Conservation (phyloP, 2,329 filamentous ascomycete genomes). For the Pseudogymnoascus sp. region DNA sequence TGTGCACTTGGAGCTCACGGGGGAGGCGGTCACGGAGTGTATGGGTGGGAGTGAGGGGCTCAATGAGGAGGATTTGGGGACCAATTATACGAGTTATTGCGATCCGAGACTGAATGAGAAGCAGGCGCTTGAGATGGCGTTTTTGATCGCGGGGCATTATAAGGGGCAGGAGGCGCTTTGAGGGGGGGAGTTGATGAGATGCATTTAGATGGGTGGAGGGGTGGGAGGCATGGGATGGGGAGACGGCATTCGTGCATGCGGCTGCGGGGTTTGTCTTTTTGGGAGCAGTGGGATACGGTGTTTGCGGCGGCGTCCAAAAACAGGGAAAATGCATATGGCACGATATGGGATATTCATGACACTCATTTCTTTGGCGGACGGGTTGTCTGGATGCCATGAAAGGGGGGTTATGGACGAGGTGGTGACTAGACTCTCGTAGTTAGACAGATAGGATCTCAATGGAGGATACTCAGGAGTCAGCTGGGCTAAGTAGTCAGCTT, state of each 20-base stretch:
- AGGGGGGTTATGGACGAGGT: not conserved
- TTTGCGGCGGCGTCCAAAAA: constrained; percentile 2
- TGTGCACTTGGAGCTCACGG: constrained; percentile 90
- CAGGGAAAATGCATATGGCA: not conserved
- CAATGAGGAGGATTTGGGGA: constrained; percentile 76
- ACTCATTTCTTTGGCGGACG: not conserved
- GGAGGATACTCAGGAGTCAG: not conserved
- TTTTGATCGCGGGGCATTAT: constrained; percentile 82
- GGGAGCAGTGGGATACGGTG: not conserved
- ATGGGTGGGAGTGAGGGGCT: constrained; percentile 82
- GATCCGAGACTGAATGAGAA: constrained; percentile 95
- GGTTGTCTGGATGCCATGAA: not conserved
- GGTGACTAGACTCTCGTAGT: not conserved
- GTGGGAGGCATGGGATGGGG: not conserved
- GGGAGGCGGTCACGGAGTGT: constrained; percentile 94
- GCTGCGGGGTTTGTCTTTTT: not conserved
- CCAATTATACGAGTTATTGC: constrained; percentile 94
- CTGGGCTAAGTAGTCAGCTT: not conserved
- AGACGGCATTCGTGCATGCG: not conserved
- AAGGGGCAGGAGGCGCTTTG: constrained; percentile 33
- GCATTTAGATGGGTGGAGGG: not conserved
- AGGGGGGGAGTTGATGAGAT: not conserved
- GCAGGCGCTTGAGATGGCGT: constrained; percentile 90
- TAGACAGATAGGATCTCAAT: not conserved
- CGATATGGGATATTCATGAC: not conserved